These are phyloP conservation scores for Trichomonascus vanleenenianus DNA, from an alignment of 805 yeast genomes.

Conservation along the genomic window DNA sequence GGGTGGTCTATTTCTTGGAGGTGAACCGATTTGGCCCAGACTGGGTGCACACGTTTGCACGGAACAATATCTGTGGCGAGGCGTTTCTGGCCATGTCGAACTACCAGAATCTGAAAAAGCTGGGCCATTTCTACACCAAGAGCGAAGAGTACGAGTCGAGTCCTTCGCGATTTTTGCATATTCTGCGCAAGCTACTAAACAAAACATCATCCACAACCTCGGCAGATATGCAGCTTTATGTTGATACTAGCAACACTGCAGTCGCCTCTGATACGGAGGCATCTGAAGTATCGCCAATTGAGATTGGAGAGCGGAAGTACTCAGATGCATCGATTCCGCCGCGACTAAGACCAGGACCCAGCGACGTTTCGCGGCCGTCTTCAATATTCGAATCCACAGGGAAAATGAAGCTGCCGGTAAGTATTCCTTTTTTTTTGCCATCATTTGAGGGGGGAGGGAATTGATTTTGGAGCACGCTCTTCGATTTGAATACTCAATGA, in stretches of 20 bases:
- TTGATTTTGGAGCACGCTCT: too few species aligned
- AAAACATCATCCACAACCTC: conserved; percentile 16
- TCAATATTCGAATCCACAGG: too few species aligned
- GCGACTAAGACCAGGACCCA: conserved; percentile 14
- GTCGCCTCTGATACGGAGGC: too few species aligned
- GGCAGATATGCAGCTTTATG: not conserved
- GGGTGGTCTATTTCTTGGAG: conserved; percentile 63
- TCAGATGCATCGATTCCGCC: conserved; percentile 1
- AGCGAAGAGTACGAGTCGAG: conserved; percentile 37
- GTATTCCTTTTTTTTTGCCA: too few species aligned
- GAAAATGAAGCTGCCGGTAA: too few species aligned
- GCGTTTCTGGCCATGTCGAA: conserved; percentile 60
- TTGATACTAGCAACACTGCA: too few species aligned
- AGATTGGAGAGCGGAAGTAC: too few species aligned
- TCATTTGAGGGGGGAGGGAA: too few species aligned
- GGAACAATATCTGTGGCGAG: conserved; percentile 51
- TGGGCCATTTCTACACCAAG: conserved; percentile 31
- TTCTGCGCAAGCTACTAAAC: conserved; percentile 39
- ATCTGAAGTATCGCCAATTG: too few species aligned
- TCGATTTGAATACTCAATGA: too few species aligned
- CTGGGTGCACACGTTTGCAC: conserved; percentile 63
- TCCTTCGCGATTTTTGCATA: conserved; percentile 50
- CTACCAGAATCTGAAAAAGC: conserved; percentile 49
- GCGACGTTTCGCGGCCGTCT: not conserved
- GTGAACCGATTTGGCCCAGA: conserved; percentile 58